Conservation (phyloP, 768 basidiomycete genomes). For the Boletellus sp. region DNA sequence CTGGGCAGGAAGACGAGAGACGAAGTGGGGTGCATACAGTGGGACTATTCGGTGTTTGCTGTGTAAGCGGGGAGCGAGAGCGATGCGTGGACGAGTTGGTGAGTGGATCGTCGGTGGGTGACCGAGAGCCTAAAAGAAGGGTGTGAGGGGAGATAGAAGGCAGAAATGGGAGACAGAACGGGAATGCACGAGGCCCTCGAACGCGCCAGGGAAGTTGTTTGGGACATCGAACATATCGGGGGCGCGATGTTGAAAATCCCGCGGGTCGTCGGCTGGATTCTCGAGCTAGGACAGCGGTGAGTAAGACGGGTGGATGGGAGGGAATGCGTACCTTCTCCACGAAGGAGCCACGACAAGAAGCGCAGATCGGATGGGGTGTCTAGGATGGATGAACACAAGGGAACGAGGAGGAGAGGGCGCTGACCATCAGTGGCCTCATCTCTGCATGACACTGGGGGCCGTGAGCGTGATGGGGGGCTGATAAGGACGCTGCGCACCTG, state of each 20-base stretch:
- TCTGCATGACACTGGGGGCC: constrained; percentile 72
- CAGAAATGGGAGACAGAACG: constrained; percentile 10
- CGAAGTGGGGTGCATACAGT: constrained; percentile 8
- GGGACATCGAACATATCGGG: constrained; percentile 26
- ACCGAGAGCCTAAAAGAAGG: constrained; percentile 5
- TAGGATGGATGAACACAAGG: constrained; percentile 26
- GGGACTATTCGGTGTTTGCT: constrained; percentile 12
- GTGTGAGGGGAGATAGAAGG: not conserved
- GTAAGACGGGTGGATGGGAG: not conserved
- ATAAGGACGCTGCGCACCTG: constrained; percentile 40
- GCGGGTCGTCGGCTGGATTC: constrained; percentile 70
- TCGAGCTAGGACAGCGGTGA: constrained; percentile 53
- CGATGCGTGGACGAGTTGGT: constrained; percentile 2
- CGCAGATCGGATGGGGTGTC: constrained; percentile 80
- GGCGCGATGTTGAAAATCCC: constrained; percentile 49
- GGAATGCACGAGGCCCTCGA: constrained; percentile 50
- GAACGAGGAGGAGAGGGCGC: constrained; percentile 9
- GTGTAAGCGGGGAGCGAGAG: constrained; percentile 15
- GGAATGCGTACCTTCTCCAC: constrained; percentile 63
- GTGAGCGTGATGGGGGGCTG: constrained; percentile 9
- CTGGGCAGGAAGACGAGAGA: not conserved
- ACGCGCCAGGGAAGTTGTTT: constrained; percentile 35
- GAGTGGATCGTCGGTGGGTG: not conserved
- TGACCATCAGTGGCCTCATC: constrained; percentile 84
- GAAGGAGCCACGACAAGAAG: constrained; percentile 77